phyloP scores from a whole-genome alignment of 257 asterid genomes.

The Solanum chaucha region DNA sequence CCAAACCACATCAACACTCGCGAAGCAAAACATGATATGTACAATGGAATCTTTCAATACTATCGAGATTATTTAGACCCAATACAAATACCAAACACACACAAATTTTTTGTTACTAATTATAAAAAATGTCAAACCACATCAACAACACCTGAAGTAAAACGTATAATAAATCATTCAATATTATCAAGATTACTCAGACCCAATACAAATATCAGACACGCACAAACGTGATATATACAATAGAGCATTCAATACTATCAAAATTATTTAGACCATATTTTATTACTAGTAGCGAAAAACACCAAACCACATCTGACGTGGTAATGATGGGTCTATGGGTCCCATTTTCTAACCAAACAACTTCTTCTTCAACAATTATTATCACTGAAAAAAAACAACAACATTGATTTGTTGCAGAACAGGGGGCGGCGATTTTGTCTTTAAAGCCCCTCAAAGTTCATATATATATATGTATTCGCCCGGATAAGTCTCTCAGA shows the following conservation, averaged over 20 bases:
- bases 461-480: background rate
- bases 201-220: too few species aligned
- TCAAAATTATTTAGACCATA: background rate
- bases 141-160: background rate
- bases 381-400: background rate
- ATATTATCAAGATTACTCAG: too few species aligned
- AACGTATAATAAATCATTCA: too few species aligned
- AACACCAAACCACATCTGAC: background rate
- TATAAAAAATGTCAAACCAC: background rate
- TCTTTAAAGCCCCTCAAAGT: background rate
- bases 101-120: too few species aligned
- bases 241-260: background rate
- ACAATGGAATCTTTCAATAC: too few species aligned
- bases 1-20: too few species aligned
- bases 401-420: background rate
- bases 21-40: too few species aligned
- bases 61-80: too few species aligned
- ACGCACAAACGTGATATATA: rapidly evolving
- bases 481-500: background rate
- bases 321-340: background rate
- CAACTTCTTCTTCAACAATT: background rate
- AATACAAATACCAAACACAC: too few species aligned
- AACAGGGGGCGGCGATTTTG: background rate
- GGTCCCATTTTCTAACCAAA: background rate
- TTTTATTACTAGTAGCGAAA: background rate